Percentiles rank a stretch among this genome's conserved stretches.
Conservation (phyloP, 2,329 filamentous ascomycete genomes). For the Cordyceps cateniannulata region DNA sequence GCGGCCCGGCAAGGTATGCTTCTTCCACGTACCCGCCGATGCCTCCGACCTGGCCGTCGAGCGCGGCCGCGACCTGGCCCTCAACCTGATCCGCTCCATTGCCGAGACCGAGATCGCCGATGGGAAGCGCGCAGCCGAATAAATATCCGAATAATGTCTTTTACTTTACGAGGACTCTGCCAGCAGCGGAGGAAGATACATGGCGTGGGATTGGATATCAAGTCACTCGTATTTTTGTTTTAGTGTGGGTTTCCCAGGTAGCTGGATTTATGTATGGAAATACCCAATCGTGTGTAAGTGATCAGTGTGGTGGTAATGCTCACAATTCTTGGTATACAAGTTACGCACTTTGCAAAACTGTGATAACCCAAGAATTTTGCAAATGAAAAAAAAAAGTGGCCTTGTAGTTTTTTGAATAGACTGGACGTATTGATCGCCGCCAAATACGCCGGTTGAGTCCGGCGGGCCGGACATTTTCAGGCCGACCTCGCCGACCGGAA, state of each 20-base stretch:
- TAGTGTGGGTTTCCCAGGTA: too few relatives aligned
- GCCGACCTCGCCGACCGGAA: constrained; percentile 4
- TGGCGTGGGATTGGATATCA: background rate
- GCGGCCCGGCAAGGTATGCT: constrained; percentile 49
- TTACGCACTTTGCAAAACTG: background rate
- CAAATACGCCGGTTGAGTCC: background rate
- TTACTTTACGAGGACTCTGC: background rate
- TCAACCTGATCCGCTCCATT: constrained; percentile 51
- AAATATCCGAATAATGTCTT: background rate
- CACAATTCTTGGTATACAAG: background rate
- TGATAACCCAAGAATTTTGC: background rate
- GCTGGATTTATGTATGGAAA: background rate
- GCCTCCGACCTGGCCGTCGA: constrained; percentile 41
- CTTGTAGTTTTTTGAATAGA: too few relatives aligned
- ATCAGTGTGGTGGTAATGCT: background rate
- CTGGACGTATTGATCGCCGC: background rate
- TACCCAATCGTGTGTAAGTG: background rate
- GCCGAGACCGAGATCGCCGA: constrained; percentile 41
- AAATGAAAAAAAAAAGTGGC: too few relatives aligned
- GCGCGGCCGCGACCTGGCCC: constrained; percentile 43
- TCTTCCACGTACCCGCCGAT: constrained; percentile 65
- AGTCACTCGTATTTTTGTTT: background rate
- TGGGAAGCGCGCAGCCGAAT: constrained; percentile 15
- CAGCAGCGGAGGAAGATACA: background rate
- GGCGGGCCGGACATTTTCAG: background rate